phyloP scores from a whole-genome alignment of 2,329 filamentous ascomycete species.

The Penicillium occitanis region DNA sequence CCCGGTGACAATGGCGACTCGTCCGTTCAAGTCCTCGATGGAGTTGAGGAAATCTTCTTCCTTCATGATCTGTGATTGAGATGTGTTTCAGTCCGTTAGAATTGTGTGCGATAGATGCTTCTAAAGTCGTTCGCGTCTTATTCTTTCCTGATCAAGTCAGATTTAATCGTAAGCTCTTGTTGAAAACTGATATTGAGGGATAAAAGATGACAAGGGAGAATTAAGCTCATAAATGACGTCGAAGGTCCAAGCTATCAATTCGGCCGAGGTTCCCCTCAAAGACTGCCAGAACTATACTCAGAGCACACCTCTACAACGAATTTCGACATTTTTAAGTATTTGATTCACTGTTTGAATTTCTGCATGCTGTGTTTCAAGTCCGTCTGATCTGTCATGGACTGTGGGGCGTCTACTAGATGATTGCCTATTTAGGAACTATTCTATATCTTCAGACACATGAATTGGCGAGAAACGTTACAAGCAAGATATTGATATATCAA shows the following conservation, averaged over 20 bases:
- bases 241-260: not conserved
- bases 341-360: not conserved
- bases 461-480: not conserved
- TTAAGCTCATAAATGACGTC: conserved; percentile 7
- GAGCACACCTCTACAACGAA: too few relatives aligned
- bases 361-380: not conserved
- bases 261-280: not conserved
- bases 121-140: not conserved
- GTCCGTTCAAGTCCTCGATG: conserved; percentile 17
- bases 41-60: conserved; percentile 19
- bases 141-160: not conserved
- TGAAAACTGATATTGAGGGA: not conserved
- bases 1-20: conserved; percentile 19
- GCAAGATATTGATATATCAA: not conserved
- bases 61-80: conserved; percentile 10
- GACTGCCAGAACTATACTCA: not conserved
- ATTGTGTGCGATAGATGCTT: not conserved
- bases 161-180: not conserved
- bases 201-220: not conserved
- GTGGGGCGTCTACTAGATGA: not conserved
- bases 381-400: not conserved
- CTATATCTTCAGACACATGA: not conserved
- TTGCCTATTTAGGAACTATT: not conserved
- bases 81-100: not conserved
- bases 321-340: not conserved